Conservation (phyloP, 1,284 basidiomycete species). For the Marasmius sp. region DNA sequence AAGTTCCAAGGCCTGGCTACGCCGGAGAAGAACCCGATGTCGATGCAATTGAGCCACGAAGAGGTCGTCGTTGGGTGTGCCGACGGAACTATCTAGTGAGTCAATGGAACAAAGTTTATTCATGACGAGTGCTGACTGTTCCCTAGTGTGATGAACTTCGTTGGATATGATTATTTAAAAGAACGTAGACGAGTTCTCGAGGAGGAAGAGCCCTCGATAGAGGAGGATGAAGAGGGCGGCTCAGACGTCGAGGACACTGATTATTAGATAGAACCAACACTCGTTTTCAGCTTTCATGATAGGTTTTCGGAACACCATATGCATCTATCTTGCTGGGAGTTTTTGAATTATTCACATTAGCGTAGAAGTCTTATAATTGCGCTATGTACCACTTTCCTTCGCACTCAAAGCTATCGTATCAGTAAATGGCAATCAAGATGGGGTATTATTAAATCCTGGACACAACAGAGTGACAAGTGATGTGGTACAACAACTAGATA, state of each 20-base stretch:
- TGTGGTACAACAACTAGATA: neutral
- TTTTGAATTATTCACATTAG: neutral
- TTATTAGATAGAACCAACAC: neutral
- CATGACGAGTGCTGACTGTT: constrained; percentile 6
- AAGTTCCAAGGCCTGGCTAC: constrained; percentile 75
- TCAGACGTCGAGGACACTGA: constrained; percentile 1
- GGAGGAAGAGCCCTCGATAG: neutral
- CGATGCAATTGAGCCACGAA: constrained; percentile 83
- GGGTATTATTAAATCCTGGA: too few species aligned
- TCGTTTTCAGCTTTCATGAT: neutral
- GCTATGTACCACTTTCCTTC: neutral
- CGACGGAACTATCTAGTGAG: constrained; percentile 86
- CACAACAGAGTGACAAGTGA: too few species aligned
- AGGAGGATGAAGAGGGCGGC: constrained; percentile 3
- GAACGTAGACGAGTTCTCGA: neutral
- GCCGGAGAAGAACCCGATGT: constrained; percentile 87
- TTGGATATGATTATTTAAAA: constrained; percentile 60
- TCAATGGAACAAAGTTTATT: constrained; percentile 16
- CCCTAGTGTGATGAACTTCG: constrained; percentile 70
- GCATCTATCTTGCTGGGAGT: neutral
- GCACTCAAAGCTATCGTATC: neutral
- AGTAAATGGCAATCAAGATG: neutral
- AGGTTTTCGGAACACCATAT: neutral
- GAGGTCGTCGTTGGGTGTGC: constrained; percentile 85
- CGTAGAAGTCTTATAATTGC: neutral